Evolutionary conservation across 257 asterid genomes (phyloP), one percentile per base, ranked within the genome.

Genomic region (Plantago major): DNA sequence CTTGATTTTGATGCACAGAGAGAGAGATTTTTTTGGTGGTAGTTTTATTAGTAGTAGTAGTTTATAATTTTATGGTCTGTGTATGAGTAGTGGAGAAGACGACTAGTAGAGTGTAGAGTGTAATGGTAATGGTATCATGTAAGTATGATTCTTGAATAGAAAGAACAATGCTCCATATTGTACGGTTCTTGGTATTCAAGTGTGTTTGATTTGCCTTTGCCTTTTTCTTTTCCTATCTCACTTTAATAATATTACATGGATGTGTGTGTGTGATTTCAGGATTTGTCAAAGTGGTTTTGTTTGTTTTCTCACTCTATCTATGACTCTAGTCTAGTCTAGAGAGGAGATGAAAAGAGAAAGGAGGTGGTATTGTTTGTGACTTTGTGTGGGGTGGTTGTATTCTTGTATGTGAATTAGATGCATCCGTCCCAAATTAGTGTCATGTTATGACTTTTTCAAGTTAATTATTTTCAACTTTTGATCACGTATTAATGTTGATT

Each of bases 371-470:
- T 5, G 40, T 33, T 5, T 4, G 40, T 33, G 1, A 22, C 26
- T 22, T 7, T 33, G 40, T 71, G 60, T 38, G 67, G 78, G 62
- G 81, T 56, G 73, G 59, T 78, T 55, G 74, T 59, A 48, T 2
- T 22, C 26, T 22, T 49, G 54, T 48, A 10, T 48, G 54, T n/a
- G 26, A 48, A 16, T 47, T 60, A 63, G 33, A 17, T 68, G 66
- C 28, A 62, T 46, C 26, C 2, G 26, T 22, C 2, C 2, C 1
- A 22, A 22, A 22, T 11, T 75, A 43, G 14, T 71, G 43, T 28
- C 51, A 58, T 43, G 55, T 51, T 64, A 48, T 57, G 62, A 70
- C 75, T 81, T 76, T 76, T n/a, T n/a, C n/a, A n/a, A n/a, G n/a
- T n/a, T n/a, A n/a, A n/a, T n/a, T n/a, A n/a, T n/a, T n/a, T n/a